Conservation (phyloP, 2,329 filamentous ascomycete species). For the Chalara sp. region DNA sequence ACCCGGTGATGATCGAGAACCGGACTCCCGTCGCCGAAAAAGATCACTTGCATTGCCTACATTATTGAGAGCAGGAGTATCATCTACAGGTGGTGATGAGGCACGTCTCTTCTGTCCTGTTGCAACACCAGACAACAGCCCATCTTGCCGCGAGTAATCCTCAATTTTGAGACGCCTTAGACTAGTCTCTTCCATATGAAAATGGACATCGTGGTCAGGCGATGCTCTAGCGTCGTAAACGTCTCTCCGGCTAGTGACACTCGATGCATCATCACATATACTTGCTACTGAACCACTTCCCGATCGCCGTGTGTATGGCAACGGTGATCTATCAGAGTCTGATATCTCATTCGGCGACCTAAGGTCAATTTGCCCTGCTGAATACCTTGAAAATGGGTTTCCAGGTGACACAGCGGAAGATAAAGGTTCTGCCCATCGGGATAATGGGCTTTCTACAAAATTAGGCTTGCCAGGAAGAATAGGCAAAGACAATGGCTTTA, state of each 20-base stretch:
- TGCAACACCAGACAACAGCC: constrained; percentile 24
- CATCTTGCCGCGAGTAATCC: constrained; percentile 35
- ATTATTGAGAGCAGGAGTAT: constrained; percentile 26
- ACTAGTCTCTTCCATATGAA: constrained; percentile 46
- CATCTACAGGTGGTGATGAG: constrained; percentile 52
- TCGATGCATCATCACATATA: constrained; percentile 41
- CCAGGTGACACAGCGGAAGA: constrained; percentile 24
- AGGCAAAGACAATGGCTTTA: constrained; percentile 30
- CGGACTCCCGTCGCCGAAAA: constrained; percentile 36
- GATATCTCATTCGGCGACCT: constrained; percentile 23
- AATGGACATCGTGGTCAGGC: constrained; percentile 32
- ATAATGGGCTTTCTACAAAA: constrained; percentile 23
- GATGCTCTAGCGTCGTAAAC: constrained; percentile 53
- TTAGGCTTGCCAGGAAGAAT: constrained; percentile 21
- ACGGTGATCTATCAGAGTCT: constrained; percentile 24
- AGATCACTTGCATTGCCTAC: constrained; percentile 27
- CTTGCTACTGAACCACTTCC: constrained; percentile 35
- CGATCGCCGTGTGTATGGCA: constrained; percentile 33
- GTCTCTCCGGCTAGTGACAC: constrained; percentile 43
- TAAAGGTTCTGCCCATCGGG: constrained; percentile 24
- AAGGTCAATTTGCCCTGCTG: constrained; percentile 19
- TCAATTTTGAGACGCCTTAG: constrained; percentile 45
- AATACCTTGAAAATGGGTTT: constrained; percentile 18
- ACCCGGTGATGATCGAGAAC: constrained; percentile 46
- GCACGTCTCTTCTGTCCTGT: constrained; percentile 58